Conservation (phyloP, 1,284 basidiomycete species). For the Moesziomyces globuligerus region DNA sequence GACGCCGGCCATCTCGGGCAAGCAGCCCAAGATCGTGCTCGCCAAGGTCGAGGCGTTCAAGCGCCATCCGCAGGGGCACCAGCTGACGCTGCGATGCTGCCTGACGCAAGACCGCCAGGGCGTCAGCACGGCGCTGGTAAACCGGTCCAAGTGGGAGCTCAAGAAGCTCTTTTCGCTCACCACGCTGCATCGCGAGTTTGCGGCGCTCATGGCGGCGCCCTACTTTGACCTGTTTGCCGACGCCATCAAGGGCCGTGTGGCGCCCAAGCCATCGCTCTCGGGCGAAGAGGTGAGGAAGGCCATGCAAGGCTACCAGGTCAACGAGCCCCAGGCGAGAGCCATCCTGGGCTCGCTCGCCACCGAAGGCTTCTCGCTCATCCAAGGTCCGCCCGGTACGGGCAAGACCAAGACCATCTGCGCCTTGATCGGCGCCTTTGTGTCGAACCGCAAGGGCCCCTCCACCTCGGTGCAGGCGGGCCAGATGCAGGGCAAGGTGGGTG, state of each 20-base stretch:
- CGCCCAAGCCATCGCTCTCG: constrained; percentile 71
- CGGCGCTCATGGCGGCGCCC: constrained; percentile 82
- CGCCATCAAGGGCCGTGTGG: constrained; percentile 76
- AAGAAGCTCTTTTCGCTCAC: constrained; percentile 87
- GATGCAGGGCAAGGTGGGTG: constrained; percentile 24
- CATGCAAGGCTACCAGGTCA: constrained; percentile 80
- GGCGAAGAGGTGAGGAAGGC: constrained; percentile 70
- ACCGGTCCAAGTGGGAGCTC: constrained; percentile 78
- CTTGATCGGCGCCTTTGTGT: constrained; percentile 84
- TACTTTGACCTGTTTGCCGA: constrained; percentile 81
- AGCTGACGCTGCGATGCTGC: constrained; percentile 70
- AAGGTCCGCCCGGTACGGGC: constrained; percentile 97
- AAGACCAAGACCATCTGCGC: constrained; percentile 99
- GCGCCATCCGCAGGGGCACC: constrained; percentile 70
- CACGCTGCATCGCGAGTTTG: constrained; percentile 91
- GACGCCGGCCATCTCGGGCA: constrained; percentile 79
- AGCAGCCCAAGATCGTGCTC: constrained; percentile 71
- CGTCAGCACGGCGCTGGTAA: constrained; percentile 68
- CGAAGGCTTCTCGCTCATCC: constrained; percentile 89
- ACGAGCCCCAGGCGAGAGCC: constrained; percentile 93
- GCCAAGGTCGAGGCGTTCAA: constrained; percentile 82
- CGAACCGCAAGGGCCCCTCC: constrained; percentile 63
- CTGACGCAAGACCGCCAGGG: constrained; percentile 68
- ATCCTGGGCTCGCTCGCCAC: constrained; percentile 79
- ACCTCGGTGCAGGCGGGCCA: constrained; percentile 38